Evolutionary conservation across 495 filamentous ascomycete species (phyloP), one percentile per base, ranked within the genome.

Genomic region (Ramalina intermedia): DNA sequence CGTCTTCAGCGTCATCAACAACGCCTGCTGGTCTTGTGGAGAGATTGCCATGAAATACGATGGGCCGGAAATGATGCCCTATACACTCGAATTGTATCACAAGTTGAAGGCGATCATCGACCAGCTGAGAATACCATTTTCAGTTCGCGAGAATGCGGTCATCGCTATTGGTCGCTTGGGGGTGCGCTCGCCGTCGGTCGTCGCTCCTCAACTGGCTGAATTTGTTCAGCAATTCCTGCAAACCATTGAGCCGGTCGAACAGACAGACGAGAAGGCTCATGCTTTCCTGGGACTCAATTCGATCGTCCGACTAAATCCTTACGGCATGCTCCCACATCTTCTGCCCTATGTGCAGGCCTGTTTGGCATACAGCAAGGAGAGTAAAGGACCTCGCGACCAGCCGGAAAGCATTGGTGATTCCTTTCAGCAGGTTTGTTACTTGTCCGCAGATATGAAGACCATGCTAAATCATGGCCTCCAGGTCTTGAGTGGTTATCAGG

Each of bases 11-110:
- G 90, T 95, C 16, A 74, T 96, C 49, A 99, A 96, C 73, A 99
- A 99, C 60, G 89, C 91, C 26, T 96, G 93, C 69, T 99, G 91
- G 91, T 91, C 89, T 27, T 83, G 79, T 20, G 91, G 91, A 16
- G 91, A 99, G 67, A 93, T 99, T 49, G 81, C 87, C 8, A 80
- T 96, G 64, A 79, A 87, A 56, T 79, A 91, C 64, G 29, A 33
- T 33, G 79, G 85, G 57, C 78, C 85, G 55, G 74, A 78, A 50
- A 82, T 96, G 75, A 72, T 69, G 1, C 85, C 87, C 0, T 94
- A 82, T 55, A 75, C 84, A 18, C 79, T 85, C 11, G 71, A 83
- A 50, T 65, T 96, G 12, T 83, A 94, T 45, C 72, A 78, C 27
- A 80, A 82, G 16, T 76, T 89, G 18, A 68, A 82, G 38, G 69